Percentiles rank a stretch among this genome's conserved stretches.
Evolutionary conservation across 257 asterid species (phyloP).

Genomic region (Phtheirospermum japonicum): DNA sequence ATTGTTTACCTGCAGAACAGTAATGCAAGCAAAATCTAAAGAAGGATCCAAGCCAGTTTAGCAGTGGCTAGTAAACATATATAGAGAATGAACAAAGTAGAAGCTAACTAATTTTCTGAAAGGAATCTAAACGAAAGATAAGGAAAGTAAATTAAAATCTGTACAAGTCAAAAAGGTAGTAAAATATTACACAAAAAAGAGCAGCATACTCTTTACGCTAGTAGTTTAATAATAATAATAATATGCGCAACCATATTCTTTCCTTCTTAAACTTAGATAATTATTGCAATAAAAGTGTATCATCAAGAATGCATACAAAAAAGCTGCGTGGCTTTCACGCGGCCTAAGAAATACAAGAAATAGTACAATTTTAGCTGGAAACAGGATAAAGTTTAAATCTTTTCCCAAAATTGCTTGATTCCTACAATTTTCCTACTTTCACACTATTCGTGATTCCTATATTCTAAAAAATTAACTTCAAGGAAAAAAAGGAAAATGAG

Average conservation of each 20-base stretch:
- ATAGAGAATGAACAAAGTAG: slow-evolving; percentile 9
- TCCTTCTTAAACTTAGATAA: slow-evolving; percentile 26
- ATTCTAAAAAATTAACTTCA: not conserved
- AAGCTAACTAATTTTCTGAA: slow-evolving; percentile 2
- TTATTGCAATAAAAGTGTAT: slow-evolving; percentile 12
- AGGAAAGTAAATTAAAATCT: slow-evolving; percentile 19
- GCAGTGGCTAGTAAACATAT: slow-evolving; percentile 7
- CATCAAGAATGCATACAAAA: not conserved
- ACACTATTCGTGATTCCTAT: not conserved
- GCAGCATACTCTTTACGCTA: slow-evolving; percentile 24
- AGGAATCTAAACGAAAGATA: slow-evolving; percentile 25
- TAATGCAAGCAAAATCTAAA: slow-evolving; percentile 19
- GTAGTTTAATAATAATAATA: slow-evolving; percentile 10
- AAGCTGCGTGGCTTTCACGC: slow-evolving; percentile 13
- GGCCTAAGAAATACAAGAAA: not conserved
- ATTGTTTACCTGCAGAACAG: slow-evolving; percentile 25
- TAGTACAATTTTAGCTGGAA: not conserved
- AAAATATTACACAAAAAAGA: slow-evolving; percentile 24
- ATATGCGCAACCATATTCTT: slow-evolving; percentile 11
- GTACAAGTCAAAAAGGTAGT: slow-evolving; percentile 19
- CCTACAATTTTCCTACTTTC: no score
- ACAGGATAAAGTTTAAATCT: not conserved
- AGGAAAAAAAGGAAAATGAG: not conserved
- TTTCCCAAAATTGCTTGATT: not conserved
- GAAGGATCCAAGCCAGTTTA: slow-evolving; percentile 9